These are phyloP conservation scores for Lepiota brunneoincarnata DNA, from an alignment of 768 basidiomycete genomes.

Conservation along the genomic window DNA sequence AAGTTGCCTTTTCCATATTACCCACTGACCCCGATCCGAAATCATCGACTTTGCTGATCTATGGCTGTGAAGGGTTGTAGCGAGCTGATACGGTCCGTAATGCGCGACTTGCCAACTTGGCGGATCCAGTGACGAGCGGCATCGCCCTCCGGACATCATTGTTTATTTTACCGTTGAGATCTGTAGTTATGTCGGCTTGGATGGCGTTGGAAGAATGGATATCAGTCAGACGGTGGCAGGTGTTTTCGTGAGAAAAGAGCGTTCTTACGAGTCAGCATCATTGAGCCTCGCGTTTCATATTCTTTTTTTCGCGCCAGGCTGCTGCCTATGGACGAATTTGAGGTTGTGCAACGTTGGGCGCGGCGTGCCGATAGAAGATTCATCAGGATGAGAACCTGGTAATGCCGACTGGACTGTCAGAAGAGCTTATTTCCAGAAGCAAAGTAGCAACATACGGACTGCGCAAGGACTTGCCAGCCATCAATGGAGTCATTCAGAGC, in stretches of 20 bases:
- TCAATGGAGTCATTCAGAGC: constrained; percentile 1
- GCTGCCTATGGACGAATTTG: neutral
- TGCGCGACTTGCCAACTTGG: neutral
- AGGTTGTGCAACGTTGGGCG: constrained; percentile 1
- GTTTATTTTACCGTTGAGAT: constrained; percentile 1
- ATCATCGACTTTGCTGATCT: constrained; percentile 15
- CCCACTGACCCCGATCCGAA: constrained; percentile 21
- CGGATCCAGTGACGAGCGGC: constrained; percentile 2
- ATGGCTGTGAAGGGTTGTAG: constrained; percentile 12
- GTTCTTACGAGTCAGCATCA: constrained; percentile 4
- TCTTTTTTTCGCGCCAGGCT: neutral
- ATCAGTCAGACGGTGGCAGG: neutral
- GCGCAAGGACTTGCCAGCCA: neutral
- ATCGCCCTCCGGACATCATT: constrained; percentile 2
- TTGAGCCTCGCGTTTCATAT: constrained; percentile 11
- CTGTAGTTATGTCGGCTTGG: neutral
- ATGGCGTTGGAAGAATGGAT: neutral
- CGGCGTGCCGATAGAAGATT: neutral
- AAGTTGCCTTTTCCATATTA: constrained; percentile 19
- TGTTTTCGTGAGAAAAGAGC: neutral
- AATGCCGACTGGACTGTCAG: neutral
- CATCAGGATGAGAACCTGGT: neutral
- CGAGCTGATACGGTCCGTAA: constrained; percentile 6
- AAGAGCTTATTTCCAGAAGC: neutral
- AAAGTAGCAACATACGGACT: constrained; percentile 1